Conservation (phyloP, 495 filamentous ascomycete species). For the Neurospora sp. region DNA sequence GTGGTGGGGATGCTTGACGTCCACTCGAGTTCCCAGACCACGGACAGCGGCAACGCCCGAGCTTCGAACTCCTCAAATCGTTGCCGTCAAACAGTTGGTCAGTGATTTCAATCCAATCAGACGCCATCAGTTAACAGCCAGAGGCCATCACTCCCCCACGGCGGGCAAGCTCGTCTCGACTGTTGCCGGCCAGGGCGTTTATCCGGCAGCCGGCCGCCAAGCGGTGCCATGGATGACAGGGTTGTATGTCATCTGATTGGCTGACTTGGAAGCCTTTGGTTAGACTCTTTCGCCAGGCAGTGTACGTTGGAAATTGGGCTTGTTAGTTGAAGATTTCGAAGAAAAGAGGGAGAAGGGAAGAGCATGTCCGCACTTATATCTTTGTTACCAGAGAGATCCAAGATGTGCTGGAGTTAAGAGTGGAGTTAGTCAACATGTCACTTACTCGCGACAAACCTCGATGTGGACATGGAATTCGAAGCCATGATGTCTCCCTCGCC, state of each 20-base stretch:
- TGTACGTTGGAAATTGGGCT: background rate
- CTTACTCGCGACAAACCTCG: background rate
- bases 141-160: background rate
- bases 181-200: constrained; percentile 8
- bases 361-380: background rate
- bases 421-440: background rate
- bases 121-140: background rate
- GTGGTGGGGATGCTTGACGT: constrained; percentile 9
- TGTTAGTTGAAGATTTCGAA: background rate
- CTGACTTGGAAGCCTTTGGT: background rate
- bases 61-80: background rate
- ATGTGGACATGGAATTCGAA: background rate
- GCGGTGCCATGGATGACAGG: background rate
- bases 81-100: background rate
- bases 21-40: constrained; percentile 1
- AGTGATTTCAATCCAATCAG: background rate
- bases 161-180: background rate
- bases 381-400: background rate
- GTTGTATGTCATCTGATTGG: constrained; percentile 6
- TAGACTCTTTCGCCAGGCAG: background rate
- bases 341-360: background rate
- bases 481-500: background rate
- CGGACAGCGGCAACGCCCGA: background rate
- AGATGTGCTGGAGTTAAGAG: background rate
- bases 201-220: constrained; percentile 8